These are phyloP conservation scores for Didymella pomorum DNA, from an alignment of 2,329 filamentous ascomycete species.

Conservation along the genomic window DNA sequence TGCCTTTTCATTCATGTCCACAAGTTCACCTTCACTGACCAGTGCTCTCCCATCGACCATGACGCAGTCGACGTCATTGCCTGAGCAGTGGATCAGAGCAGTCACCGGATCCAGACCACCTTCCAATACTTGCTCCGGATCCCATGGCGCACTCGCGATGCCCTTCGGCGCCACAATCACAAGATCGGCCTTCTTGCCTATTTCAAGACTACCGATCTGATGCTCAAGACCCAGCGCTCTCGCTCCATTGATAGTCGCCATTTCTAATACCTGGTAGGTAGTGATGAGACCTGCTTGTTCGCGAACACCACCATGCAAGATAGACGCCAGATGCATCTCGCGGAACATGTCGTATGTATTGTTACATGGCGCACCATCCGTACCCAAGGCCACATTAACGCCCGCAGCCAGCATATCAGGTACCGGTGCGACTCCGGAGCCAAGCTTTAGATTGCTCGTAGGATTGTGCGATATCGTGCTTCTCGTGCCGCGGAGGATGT, in stretches of 20 bases:
- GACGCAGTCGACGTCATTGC: neutral
- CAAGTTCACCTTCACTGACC: neutral
- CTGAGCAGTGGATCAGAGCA: neutral
- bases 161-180: slow-evolving; percentile 46
- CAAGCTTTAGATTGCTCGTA: slow-evolving; percentile 37
- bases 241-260: slow-evolving; percentile 39
- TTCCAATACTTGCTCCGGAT: neutral
- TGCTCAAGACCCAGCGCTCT: slow-evolving; percentile 45
- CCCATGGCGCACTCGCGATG: slow-evolving; percentile 20
- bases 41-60: neutral
- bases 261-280: slow-evolving; percentile 32
- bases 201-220: slow-evolving; percentile 51
- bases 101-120: neutral
- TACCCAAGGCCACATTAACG: slow-evolving; percentile 32
- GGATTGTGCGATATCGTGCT: slow-evolving; percentile 37
- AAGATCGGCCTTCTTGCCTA: slow-evolving; percentile 56
- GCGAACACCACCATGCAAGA: slow-evolving; percentile 29
- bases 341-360: slow-evolving; percentile 44
- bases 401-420: slow-evolving; percentile 31
- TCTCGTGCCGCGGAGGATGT: slow-evolving; percentile 47
- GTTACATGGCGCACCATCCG: slow-evolving; percentile 41
- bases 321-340: slow-evolving; percentile 37
- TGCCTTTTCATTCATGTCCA: neutral
- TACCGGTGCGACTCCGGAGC: slow-evolving; percentile 30
- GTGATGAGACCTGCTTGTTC: slow-evolving; percentile 27